These are phyloP conservation scores for Camellia japonica DNA, from an alignment of 148 eudicot genomes.

Conservation along the genomic window DNA sequence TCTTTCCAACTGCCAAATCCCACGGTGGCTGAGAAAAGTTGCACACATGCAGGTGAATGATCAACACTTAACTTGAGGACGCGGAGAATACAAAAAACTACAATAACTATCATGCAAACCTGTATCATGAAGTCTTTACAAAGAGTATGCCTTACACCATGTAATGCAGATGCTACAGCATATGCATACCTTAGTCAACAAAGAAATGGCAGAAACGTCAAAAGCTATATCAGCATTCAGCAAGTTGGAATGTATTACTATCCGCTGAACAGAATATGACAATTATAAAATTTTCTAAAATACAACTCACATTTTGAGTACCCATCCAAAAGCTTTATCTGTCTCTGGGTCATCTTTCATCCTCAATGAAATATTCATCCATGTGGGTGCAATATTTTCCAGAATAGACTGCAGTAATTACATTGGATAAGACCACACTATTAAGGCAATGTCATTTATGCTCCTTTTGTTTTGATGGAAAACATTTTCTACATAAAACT, in stretches of 20 bases:
- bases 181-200: constrained; percentile 43
- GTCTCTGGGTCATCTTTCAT: constrained; percentile 69
- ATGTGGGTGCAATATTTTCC: constrained; percentile 58
- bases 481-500: too few species aligned
- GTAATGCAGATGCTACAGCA: constrained; percentile 53
- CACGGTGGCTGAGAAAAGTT: constrained; percentile 49
- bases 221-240: neutral
- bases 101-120: constrained; percentile 17
- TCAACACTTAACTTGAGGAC: neutral
- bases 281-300: neutral
- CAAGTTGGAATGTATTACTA: neutral
- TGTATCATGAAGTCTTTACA: constrained; percentile 46
- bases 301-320: constrained; percentile 39
- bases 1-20: constrained; percentile 30
- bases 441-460: neutral
- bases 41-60: neutral
- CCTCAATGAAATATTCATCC: constrained; percentile 67
- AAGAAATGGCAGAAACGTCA: neutral
- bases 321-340: constrained; percentile 58
- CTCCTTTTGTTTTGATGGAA: too few species aligned
- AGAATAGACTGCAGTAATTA: constrained; percentile 43
- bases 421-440: constrained; percentile 1
- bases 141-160: constrained; percentile 44
- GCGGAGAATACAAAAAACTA: neutral
- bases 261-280: neutral